These are phyloP conservation scores for Blastocystis hominis DNA, from an alignment of 352 stramenopile genomes.

Conservation along the genomic window DNA sequence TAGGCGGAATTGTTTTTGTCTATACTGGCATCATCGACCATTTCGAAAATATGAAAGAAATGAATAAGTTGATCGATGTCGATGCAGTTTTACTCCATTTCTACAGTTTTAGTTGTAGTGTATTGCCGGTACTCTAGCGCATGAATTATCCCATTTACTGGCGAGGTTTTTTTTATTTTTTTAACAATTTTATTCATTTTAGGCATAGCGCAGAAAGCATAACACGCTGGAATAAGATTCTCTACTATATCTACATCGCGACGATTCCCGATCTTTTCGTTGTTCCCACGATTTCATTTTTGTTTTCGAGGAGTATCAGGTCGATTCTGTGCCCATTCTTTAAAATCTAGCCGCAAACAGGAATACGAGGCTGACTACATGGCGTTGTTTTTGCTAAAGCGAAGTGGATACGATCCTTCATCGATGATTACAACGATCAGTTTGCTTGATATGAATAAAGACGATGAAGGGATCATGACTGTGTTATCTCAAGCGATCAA, in stretches of 20 bases:
- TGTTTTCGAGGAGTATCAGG: background rate
- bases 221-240: background rate
- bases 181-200: background rate
- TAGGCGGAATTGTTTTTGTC: background rate
- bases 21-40: constrained; percentile 1
- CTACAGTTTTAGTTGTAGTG: background rate
- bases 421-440: background rate
- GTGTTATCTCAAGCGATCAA: background rate
- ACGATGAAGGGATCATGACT: background rate
- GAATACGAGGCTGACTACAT: constrained; percentile 8
- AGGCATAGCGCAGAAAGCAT: background rate
- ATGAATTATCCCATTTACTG: constrained; percentile 4
- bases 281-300: background rate
- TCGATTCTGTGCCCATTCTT: background rate
- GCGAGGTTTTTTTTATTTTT: background rate
- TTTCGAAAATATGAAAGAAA: background rate
- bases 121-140: constrained; percentile 3
- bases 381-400: background rate
- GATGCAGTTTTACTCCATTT: background rate
- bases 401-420: background rate
- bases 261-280: background rate
- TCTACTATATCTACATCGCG: constrained; percentile 12
- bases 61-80: background rate
- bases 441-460: background rate
- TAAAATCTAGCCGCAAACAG: background rate